Evolutionary conservation across 2,329 filamentous ascomycete species (phyloP).

Genomic region (Hypomyces perniciosus): DNA sequence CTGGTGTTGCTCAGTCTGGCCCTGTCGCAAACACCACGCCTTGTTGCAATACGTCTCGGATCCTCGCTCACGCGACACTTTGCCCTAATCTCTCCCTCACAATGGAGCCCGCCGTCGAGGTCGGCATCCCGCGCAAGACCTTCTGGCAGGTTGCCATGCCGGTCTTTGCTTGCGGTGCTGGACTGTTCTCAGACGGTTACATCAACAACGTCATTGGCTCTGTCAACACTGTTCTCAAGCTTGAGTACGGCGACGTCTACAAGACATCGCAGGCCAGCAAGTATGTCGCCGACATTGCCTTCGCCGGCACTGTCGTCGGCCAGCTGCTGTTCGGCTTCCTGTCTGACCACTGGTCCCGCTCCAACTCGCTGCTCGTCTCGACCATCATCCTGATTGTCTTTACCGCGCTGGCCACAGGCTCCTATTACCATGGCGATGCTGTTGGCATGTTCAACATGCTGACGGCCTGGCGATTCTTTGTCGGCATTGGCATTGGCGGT

Average conservation of each 20-base stretch:
- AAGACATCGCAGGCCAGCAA: conserved; percentile 59
- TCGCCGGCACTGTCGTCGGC: conserved; percentile 78
- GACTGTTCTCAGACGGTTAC: conserved; percentile 87
- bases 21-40: too few relatives aligned
- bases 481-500: conserved; percentile 71
- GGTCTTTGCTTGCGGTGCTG: conserved; percentile 81
- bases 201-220: conserved; percentile 88
- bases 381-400: conserved; percentile 83
- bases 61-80: not conserved
- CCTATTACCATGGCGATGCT: conserved; percentile 65
- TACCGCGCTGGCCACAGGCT: conserved; percentile 69
- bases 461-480: conserved; percentile 79
- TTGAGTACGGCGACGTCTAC: conserved; percentile 66
- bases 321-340: conserved; percentile 76
- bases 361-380: conserved; percentile 72
- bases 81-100: not conserved
- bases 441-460: conserved; percentile 69
- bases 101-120: conserved; percentile 12
- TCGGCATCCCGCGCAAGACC: conserved; percentile 13
- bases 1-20: too few relatives aligned
- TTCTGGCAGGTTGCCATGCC: conserved; percentile 41
- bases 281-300: conserved; percentile 77
- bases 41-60: too few relatives aligned
- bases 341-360: conserved; percentile 78
- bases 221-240: conserved; percentile 68